These are phyloP conservation scores for Mortierella hygrophila DNA, from an alignment of 192 early-diverging fungal species.

Conservation along the genomic window DNA sequence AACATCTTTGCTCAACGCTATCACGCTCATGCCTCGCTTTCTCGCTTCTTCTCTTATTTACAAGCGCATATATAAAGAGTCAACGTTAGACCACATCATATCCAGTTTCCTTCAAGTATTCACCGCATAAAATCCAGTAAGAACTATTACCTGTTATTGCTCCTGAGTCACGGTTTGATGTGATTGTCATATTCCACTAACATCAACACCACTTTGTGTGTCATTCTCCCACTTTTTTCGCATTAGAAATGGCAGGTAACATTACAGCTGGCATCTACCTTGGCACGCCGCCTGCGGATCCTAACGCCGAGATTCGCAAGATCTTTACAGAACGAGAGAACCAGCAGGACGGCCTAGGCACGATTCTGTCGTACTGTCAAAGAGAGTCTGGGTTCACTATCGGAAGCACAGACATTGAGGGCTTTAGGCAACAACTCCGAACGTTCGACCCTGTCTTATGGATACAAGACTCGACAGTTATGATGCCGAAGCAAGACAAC, in stretches of 20 bases:
- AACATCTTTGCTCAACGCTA: too few species aligned
- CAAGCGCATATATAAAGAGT: too few species aligned
- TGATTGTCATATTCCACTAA: too few species aligned
- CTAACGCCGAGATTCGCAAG: slow-evolving; percentile 5
- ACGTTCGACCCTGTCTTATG: not conserved
- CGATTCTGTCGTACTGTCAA: not conserved
- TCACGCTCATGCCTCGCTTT: too few species aligned
- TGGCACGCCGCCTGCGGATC: slow-evolving; percentile 5
- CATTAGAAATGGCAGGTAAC: not conserved
- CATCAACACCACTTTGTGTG: too few species aligned
- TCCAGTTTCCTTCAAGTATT: too few species aligned
- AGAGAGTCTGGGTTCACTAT: not conserved
- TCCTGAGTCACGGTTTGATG: too few species aligned
- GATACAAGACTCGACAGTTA: not conserved
- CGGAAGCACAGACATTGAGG: not conserved
- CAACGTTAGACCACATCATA: too few species aligned
- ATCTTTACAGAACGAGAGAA: slow-evolving; percentile 7
- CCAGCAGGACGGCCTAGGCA: slow-evolving; percentile 5
- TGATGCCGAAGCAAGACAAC: not conserved
- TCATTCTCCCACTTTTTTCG: not conserved
- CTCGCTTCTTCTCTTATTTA: too few species aligned
- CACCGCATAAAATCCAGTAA: too few species aligned
- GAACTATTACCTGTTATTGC: too few species aligned
- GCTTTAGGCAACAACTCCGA: not conserved
- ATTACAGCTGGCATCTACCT: slow-evolving; percentile 9